A percentile compares a stretch with the other conserved stretches of the same genome.
phyloP scores from a whole-genome alignment of 1,284 basidiomycete species.

The Apiotrichum veenhuisii region DNA sequence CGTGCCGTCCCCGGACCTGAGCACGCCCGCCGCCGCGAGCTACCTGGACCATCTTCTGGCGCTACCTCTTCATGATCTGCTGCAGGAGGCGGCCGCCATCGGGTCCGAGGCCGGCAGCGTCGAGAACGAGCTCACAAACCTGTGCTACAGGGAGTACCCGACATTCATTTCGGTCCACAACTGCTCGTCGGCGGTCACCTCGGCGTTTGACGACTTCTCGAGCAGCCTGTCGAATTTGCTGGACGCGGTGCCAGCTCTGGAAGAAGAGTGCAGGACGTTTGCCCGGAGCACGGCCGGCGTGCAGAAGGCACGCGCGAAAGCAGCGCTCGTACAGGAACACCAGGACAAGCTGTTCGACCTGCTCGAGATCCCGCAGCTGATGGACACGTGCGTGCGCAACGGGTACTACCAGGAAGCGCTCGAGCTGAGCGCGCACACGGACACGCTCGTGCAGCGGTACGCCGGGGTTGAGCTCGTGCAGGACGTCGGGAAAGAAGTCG shows the following conservation, averaged over 20 bases:
- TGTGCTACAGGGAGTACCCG: slow-evolving; percentile 81
- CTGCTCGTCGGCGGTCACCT: slow-evolving; percentile 56
- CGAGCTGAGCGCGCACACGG: slow-evolving; percentile 68
- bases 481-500: slow-evolving; percentile 67
- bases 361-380: slow-evolving; percentile 80
- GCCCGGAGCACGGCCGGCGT: slow-evolving; percentile 57
- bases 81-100: slow-evolving; percentile 66
- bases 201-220: slow-evolving; percentile 64
- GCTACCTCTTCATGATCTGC: slow-evolving; percentile 62
- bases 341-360: slow-evolving; percentile 86
- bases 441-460: slow-evolving; percentile 52
- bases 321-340: slow-evolving; percentile 76
- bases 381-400: slow-evolving; percentile 86
- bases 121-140: slow-evolving; percentile 76
- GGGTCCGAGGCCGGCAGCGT: slow-evolving; percentile 76
- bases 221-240: slow-evolving; percentile 64
- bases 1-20: slow-evolving; percentile 20
- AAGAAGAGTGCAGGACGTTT: slow-evolving; percentile 65
- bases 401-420: slow-evolving; percentile 88
- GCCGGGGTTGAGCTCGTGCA: slow-evolving; percentile 52
- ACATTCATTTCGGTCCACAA: slow-evolving; percentile 77
- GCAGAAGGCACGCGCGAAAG: slow-evolving; percentile 64
- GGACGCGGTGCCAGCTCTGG: slow-evolving; percentile 64
- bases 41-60: slow-evolving; percentile 58
- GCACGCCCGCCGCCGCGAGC: slow-evolving; percentile 17